Conservation (phyloP, 306 rosid genomes). For the Acacia melanoxylon region DNA sequence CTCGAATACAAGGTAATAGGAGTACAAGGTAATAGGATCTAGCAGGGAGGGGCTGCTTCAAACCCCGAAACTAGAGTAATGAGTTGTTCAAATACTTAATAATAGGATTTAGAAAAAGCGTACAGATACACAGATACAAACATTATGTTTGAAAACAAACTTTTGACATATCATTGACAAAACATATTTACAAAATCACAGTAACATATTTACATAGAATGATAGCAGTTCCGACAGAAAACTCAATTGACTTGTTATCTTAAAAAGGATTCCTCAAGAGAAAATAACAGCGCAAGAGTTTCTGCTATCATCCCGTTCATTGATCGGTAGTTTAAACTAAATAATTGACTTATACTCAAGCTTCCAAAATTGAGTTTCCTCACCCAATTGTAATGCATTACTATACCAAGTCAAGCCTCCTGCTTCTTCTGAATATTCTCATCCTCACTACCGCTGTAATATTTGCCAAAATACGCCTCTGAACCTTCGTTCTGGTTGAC, state of each 20-base stretch:
- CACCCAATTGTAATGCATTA: constrained; percentile 24
- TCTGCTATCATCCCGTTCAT: neutral
- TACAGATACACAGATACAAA: too few relatives aligned
- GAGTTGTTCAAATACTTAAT: too few relatives aligned
- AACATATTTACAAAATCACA: constrained; percentile 1
- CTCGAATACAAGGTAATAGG: too few relatives aligned
- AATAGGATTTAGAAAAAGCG: too few relatives aligned
- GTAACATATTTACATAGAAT: constrained; percentile 11
- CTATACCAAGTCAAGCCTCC: constrained; percentile 21
- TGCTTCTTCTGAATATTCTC: constrained; percentile 32
- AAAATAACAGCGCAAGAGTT: constrained; percentile 16
- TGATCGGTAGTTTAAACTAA: constrained; percentile 3
- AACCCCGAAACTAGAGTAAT: too few relatives aligned
- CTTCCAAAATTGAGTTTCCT: constrained; percentile 6
- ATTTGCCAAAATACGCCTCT: constrained; percentile 37
- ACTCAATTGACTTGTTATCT: neutral
- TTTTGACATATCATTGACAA: neutral
- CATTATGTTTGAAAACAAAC: neutral
- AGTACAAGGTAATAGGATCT: too few relatives aligned
- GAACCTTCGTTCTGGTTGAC: constrained; percentile 47
- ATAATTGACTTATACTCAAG: constrained; percentile 7
- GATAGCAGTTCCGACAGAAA: neutral
- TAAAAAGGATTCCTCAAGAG: neutral
- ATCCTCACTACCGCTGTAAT: constrained; percentile 37
- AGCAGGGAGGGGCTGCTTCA: too few relatives aligned